Evolutionary conservation across 2,329 filamentous ascomycete species (phyloP).

Genomic region (Mycosphaerella arachidis): DNA sequence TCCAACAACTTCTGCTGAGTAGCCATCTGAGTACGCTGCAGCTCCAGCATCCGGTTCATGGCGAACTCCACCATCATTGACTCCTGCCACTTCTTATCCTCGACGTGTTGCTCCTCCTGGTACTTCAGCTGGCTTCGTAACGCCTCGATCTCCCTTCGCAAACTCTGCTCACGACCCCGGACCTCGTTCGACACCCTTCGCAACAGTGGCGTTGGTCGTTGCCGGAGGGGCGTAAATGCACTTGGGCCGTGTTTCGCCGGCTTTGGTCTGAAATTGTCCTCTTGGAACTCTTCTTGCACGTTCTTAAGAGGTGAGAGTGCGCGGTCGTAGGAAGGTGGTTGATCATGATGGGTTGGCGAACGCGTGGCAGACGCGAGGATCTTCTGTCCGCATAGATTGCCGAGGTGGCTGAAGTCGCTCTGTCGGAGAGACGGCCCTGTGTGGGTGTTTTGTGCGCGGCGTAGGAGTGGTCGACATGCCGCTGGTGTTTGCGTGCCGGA

Average conservation of each 20-base stretch:
- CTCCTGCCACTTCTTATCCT: slow-evolving; percentile 1
- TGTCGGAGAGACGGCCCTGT: neutral
- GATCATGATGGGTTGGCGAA: neutral
- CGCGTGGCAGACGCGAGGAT: neutral
- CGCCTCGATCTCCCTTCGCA: slow-evolving; percentile 5
- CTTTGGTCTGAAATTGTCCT: neutral
- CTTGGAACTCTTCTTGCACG: neutral
- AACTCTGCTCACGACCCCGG: slow-evolving; percentile 1
- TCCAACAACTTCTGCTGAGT: slow-evolving; percentile 8
- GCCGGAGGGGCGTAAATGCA: neutral
- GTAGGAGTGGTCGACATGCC: neutral
- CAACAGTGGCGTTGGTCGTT: neutral
- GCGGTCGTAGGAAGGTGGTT: neutral
- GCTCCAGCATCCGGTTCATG: slow-evolving; percentile 8
- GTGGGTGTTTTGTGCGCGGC: neutral
- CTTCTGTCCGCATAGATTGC: neutral
- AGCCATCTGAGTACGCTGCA: slow-evolving; percentile 11
- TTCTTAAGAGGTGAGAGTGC: neutral
- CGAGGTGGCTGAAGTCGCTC: neutral
- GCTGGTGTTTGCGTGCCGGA: slow-evolving; percentile 3
- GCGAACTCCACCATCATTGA: slow-evolving; percentile 5
- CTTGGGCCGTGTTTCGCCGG: neutral
- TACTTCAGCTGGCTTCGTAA: neutral
- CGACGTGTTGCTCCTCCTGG: neutral
- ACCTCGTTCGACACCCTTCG: neutral